These are phyloP conservation scores for Ophiostoma australiae DNA, from an alignment of 2,329 filamentous ascomycete species.

Conservation along the genomic window DNA sequence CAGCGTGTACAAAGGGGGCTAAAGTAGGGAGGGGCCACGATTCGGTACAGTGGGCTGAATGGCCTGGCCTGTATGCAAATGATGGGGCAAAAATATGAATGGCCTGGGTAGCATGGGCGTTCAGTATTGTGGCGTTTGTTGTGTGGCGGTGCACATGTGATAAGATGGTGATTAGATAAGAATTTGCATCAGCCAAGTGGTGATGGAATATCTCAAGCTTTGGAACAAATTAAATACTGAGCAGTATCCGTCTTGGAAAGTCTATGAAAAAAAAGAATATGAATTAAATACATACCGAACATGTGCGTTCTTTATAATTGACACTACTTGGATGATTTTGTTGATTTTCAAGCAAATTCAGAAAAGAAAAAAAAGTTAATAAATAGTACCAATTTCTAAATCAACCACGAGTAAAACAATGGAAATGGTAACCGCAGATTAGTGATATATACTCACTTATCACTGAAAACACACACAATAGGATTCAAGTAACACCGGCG, in stretches of 20 bases:
- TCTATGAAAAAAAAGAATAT: too few species aligned
- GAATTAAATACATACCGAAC: too few species aligned
- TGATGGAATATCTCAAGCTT: too few species aligned
- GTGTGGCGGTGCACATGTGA: conserved; percentile 1
- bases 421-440: too few species aligned
- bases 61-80: neutral
- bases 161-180: conserved; percentile 8
- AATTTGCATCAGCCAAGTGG: neutral
- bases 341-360: too few species aligned
- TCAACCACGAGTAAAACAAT: too few species aligned
- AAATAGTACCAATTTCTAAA: too few species aligned
- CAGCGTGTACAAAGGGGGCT: conserved; percentile 1
- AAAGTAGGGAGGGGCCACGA: neutral
- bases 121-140: neutral
- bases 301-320: too few species aligned
- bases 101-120: neutral
- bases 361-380: too few species aligned
- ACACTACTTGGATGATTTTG: too few species aligned
- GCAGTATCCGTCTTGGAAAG: too few species aligned
- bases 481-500: neutral
- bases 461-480: neutral
- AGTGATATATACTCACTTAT: too few species aligned
- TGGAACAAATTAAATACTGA: neutral
- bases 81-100: conserved; percentile 6
- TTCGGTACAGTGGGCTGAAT: neutral